phyloP scores from a whole-genome alignment of 352 stramenopile species.

The Phytopythium aichiense region DNA sequence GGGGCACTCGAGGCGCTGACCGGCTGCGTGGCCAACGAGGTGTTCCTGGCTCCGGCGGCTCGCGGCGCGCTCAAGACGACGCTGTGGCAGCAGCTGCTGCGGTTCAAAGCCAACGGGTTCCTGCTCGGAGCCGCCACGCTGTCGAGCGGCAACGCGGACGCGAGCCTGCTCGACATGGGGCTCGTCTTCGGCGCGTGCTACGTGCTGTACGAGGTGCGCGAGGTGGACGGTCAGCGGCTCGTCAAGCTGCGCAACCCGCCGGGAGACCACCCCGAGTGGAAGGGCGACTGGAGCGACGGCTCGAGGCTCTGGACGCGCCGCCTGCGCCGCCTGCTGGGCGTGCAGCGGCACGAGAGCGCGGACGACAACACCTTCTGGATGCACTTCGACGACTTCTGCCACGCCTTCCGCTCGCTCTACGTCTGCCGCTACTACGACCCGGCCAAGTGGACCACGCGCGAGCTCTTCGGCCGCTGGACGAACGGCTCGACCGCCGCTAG shows the following conservation, averaged over 20 bases:
- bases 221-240: conserved; percentile 83
- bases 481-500: not conserved
- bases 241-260: conserved; percentile 91
- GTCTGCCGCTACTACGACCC: conserved; percentile 92
- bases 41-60: conserved; percentile 80
- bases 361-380: conserved; percentile 95
- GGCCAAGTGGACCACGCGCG: conserved; percentile 62
- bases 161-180: conserved; percentile 85
- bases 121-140: conserved; percentile 89
- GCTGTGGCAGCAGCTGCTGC: conserved; percentile 88
- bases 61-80: conserved; percentile 85
- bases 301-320: conserved; percentile 90
- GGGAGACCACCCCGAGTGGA: conserved; percentile 90
- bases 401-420: conserved; percentile 90
- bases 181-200: conserved; percentile 91
- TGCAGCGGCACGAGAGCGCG: conserved; percentile 53
- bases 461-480: conserved; percentile 11
- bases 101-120: conserved; percentile 86
- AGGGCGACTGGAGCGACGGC: conserved; percentile 91
- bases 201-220: conserved; percentile 87
- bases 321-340: conserved; percentile 74
- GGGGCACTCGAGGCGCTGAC: conserved; percentile 87
- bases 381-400: conserved; percentile 93
- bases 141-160: conserved; percentile 77
- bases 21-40: conserved; percentile 83